Base-by-base conservation (phyloP, 495 filamentous ascomycete genomes). In the Xylaria flabelliformis region DNA sequence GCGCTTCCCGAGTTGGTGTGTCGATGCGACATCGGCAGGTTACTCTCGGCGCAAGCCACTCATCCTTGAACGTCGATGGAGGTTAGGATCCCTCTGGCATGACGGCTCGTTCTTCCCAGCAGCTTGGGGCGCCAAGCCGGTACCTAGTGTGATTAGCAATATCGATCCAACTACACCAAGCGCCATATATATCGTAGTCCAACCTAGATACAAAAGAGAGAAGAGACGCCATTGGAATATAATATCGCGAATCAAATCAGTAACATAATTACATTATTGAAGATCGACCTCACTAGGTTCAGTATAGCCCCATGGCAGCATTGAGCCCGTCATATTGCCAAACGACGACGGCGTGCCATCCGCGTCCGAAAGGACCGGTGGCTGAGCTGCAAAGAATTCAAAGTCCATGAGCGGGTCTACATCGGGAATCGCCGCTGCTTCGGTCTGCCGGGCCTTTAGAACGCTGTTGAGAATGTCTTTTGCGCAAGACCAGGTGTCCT, bases 391-490 rank as follows among this genome's bases (percentile, higher is more conserved):
- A 17, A 72, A 64, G 64, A 67, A 72, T 13, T 67, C 48, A 21
- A 72, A 72, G 34, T 67, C 70, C 63, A 72, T 66, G n/a, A 80
- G 74, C n/a, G 79, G 78, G 61, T 72, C 78, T 50, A 79, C 78
- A 59, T 75, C 76, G 0, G 79, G 79, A 69, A 76, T 79, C 46
- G 73, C 74, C 32, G 73, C 70, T 6, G 70, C 73, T 29, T 66
- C 48, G 63, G 50, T 72, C 21, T 29, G 70, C 8, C 70, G 36
- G 12, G 70, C 70, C 7, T 72, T 41, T 13, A 41, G 42, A 10
- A 72, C 55, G 53, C 70, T 72, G 21, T 72, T 44, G 7, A 66
- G 63, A 29, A 75, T 73, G 63, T 75, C 74, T 34, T 46, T 56
- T 7, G 74, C 65, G 64, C 77, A 79, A n/a, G 78, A 68, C 75